These are phyloP conservation scores for Leccinum fibrillosum DNA, from an alignment of 768 basidiomycete species.

Conservation along the genomic window DNA sequence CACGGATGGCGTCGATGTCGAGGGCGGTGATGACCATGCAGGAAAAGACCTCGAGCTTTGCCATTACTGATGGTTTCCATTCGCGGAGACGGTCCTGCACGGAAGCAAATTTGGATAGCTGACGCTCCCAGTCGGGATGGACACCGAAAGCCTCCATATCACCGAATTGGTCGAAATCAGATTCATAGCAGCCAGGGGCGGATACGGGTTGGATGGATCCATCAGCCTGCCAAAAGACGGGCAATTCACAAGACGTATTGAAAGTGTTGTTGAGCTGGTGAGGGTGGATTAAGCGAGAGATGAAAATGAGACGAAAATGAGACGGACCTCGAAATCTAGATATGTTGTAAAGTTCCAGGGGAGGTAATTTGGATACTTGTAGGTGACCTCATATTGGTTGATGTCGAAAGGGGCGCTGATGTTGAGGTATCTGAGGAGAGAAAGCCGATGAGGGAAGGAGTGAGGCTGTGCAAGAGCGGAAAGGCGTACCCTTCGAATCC, in stretches of 20 bases:
- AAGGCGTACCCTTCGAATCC: slow-evolving; percentile 73
- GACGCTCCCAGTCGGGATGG: slow-evolving; percentile 90
- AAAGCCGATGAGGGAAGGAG: slow-evolving; percentile 11
- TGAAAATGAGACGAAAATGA: background rate
- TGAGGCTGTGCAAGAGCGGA: slow-evolving; percentile 2
- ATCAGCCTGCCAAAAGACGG: slow-evolving; percentile 77
- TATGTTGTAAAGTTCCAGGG: slow-evolving; percentile 90
- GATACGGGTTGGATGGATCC: slow-evolving; percentile 54
- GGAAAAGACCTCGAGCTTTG: slow-evolving; percentile 71
- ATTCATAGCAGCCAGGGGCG: slow-evolving; percentile 67
- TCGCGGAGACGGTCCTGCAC: slow-evolving; percentile 95
- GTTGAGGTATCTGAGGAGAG: slow-evolving; percentile 57
- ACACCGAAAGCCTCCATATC: slow-evolving; percentile 99
- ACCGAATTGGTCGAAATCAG: slow-evolving; percentile 93
- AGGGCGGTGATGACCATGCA: slow-evolving; percentile 87
- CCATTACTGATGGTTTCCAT: slow-evolving; percentile 80
- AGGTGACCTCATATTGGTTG: slow-evolving; percentile 67
- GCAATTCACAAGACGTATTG: slow-evolving; percentile 72
- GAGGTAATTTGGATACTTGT: slow-evolving; percentile 70
- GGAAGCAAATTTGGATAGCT: slow-evolving; percentile 91
- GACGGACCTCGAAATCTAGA: slow-evolving; percentile 68
- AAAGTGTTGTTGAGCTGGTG: slow-evolving; percentile 61
- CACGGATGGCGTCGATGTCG: slow-evolving; percentile 91
- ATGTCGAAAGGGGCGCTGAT: slow-evolving; percentile 75
- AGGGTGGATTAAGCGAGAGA: background rate